Percentiles rank a stretch among this genome's conserved stretches.
These are phyloP conservation scores for Candolleomyces efflorescens DNA, from an alignment of 768 basidiomycete genomes.

Conservation along the genomic window DNA sequence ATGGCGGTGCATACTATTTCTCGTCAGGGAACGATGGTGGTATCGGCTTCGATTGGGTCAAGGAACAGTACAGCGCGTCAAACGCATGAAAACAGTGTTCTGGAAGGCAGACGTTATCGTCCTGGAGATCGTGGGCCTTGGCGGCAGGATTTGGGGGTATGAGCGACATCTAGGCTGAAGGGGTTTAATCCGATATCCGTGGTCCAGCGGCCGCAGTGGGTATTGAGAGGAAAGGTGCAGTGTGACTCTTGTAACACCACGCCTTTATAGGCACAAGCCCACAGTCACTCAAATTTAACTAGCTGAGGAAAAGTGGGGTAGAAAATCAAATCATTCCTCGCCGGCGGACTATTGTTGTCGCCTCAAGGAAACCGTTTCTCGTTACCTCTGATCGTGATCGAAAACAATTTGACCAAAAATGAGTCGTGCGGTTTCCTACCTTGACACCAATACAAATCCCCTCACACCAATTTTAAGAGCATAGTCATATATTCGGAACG, in stretches of 20 bases:
- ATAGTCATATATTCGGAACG: constrained; percentile 1
- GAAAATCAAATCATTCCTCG: background rate
- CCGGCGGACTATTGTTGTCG: constrained; percentile 9
- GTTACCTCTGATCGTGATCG: too few species aligned
- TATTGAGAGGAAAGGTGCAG: background rate
- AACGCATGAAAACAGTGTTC: constrained; percentile 84
- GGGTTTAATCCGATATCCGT: background rate
- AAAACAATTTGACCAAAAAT: constrained; percentile 5
- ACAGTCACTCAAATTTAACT: background rate
- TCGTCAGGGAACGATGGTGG: constrained; percentile 63
- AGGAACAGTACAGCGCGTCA: constrained; percentile 75
- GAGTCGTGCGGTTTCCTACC: too few species aligned
- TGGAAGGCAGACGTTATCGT: constrained; percentile 50
- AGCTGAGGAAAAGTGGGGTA: background rate
- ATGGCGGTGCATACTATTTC: constrained; percentile 59
- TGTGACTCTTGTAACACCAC: background rate
- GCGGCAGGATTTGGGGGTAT: constrained; percentile 47
- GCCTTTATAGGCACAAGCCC: background rate
- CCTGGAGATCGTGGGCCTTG: constrained; percentile 26
- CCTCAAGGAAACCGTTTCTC: too few species aligned
- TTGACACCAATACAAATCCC: background rate
- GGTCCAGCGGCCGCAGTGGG: background rate
- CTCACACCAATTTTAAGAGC: background rate
- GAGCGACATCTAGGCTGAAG: constrained; percentile 44
- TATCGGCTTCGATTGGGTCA: constrained; percentile 54